Conservation (phyloP, 192 early-diverging fungal genomes). For the Allomyces macrogynus region DNA sequence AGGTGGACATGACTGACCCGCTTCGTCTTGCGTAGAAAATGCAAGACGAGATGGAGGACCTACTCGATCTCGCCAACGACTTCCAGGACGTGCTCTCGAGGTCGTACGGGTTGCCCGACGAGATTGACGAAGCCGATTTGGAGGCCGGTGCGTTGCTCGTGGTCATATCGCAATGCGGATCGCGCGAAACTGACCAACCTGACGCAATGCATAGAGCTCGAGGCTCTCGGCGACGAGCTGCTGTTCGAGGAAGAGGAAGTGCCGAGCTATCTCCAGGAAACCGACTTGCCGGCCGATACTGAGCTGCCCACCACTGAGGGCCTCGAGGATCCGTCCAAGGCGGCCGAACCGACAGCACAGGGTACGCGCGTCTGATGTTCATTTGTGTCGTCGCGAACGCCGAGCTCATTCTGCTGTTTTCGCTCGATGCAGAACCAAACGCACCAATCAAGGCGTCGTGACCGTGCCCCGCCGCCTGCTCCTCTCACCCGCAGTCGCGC, state of each 20-base stretch:
- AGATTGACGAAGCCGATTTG: conserved; percentile 87
- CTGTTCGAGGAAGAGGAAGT: conserved; percentile 56
- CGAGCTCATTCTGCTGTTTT: too few species aligned
- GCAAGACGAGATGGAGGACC: conserved; percentile 96
- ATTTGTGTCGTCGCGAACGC: too few species aligned
- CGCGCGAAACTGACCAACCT: not conserved
- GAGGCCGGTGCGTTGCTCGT: conserved; percentile 48
- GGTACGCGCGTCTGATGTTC: not conserved
- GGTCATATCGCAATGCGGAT: too few species aligned
- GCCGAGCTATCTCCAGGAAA: conserved; percentile 71
- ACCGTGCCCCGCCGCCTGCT: too few species aligned
- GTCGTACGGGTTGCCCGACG: conserved; percentile 82
- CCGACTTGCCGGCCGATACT: conserved; percentile 9
- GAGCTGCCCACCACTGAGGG: not conserved
- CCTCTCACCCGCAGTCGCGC: too few species aligned
- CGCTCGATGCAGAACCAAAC: too few species aligned
- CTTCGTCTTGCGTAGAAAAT: conserved; percentile 29
- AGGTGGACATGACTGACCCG: not conserved
- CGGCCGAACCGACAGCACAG: not conserved
- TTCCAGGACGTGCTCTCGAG: conserved; percentile 86
- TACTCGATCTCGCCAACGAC: conserved; percentile 92
- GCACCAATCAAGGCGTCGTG: too few species aligned
- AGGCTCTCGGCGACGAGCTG: conserved; percentile 85
- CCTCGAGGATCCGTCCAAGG: not conserved
- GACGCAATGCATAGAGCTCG: conserved; percentile 55